Base-by-base conservation (phyloP, 495 filamentous ascomycete genomes). In the Margaritispora aquatica region DNA sequence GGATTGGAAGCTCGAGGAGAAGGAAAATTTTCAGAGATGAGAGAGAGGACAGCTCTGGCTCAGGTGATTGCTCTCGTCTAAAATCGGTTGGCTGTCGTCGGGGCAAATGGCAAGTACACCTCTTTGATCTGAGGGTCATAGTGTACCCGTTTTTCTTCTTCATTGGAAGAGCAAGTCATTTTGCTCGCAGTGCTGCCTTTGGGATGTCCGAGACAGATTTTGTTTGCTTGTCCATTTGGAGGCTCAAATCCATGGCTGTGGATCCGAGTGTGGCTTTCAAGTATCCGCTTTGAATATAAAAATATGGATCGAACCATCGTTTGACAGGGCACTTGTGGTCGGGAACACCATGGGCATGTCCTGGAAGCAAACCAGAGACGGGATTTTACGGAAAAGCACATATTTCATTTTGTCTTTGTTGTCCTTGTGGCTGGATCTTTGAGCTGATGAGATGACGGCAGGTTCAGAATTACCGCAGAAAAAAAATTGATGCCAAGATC, bases 1-100 rank as follows among this genome's bases (percentile, higher is more conserved):
- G 29, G 50, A 58, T 54, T 53, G 38, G 62, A 57, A 68, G 51
- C 58, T 61, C 26, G 55, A 65, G 58, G 58, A 65, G 62, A 38
- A 60, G 63, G 64, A 69, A 66, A 64, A 68, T 68, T 66, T 63
- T 64, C 60, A 61, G 54, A 41, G 48, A 53, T 60, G 68, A 63
- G 63, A 66, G 59, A 64, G 65, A 59, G 70, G 64, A 50, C 5
- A 49, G 36, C 19, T 26, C 29, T 19, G 38, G 38, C 38, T 7
- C 17, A 51, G 55, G 13, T 51, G 41, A 48, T 29, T 57, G 27
- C 29, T 57, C 26, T 54, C 60, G 50, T 57, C 34, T 58, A 53
- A 48, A 26, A 31, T 54, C 55, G 60, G 49, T 26, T 41, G 13
- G 26, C 44, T 34, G 29, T 34, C 29, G 29, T 34, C 29, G 29